phyloP scores from a whole-genome alignment of 768 basidiomycete genomes.

The Glaciozyma martinii region DNA sequence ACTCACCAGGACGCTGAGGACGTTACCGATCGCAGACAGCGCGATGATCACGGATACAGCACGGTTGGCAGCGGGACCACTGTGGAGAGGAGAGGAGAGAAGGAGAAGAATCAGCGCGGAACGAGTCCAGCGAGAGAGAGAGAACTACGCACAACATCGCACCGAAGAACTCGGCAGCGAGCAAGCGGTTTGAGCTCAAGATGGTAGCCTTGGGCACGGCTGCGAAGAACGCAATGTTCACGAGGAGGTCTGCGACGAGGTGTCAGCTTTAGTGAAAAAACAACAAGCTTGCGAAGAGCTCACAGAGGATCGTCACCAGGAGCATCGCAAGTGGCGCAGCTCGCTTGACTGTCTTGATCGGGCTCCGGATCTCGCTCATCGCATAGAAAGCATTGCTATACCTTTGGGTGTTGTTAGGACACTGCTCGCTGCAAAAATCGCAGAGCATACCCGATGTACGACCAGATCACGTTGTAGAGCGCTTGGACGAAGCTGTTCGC shows the following conservation, averaged over 20 bases:
- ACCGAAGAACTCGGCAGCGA: conserved; percentile 26
- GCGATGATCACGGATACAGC: conserved; percentile 27
- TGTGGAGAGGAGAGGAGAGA: too few species aligned
- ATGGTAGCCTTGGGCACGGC: conserved; percentile 23
- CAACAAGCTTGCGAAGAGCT: neutral
- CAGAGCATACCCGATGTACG: conserved; percentile 12
- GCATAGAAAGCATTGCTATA: conserved; percentile 26
- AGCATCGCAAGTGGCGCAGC: conserved; percentile 30
- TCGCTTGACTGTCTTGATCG: conserved; percentile 21
- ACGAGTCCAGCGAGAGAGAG: too few species aligned
- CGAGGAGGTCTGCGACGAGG: conserved; percentile 13
- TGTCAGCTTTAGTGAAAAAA: too few species aligned
- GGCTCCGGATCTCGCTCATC: conserved; percentile 23
- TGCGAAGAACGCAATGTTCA: conserved; percentile 31
- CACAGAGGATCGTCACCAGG: conserved; percentile 20
- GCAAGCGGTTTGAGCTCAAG: conserved; percentile 12
- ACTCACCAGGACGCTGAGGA: conserved; percentile 23
- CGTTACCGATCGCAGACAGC: conserved; percentile 29
- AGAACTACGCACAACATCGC: conserved; percentile 15
- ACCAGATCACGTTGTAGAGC: conserved; percentile 24
- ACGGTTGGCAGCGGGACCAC: conserved; percentile 8
- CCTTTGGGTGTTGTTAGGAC: too few species aligned
- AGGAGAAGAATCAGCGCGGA: too few species aligned
- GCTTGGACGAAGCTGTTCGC: conserved; percentile 28
- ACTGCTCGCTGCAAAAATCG: too few species aligned